Evolutionary conservation across 2,329 filamentous ascomycete species (phyloP), one percentile per base, ranked within the genome.

Genomic region (Aschersonia sp.): DNA sequence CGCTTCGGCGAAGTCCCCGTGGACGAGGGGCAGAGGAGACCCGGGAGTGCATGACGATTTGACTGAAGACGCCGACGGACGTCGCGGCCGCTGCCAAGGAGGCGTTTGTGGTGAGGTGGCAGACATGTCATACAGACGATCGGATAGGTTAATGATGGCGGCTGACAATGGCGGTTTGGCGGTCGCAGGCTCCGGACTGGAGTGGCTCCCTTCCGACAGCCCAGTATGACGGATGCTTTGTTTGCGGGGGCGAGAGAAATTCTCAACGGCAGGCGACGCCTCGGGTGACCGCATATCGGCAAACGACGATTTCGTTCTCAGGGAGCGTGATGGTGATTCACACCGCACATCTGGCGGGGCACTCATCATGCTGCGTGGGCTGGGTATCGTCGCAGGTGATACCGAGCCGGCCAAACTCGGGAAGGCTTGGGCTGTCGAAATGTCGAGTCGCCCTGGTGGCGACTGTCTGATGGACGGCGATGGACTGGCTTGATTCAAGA

Each of bases 231-330:
- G 67, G 50, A 74, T 66, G 57, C 75, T 78, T 40, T 67, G 63
- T 51, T 75, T 76, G 49, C 76, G 67, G 41, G 76, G 76, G 40
- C 76, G 68, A n/a, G 76, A 79, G 58, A 79, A 79, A 59, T 79
- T 79, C 55, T 72, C 71, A 43, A 76, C 65, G 43, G 59, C 56
- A n/a, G 50, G 29, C 53, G 64, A 61, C 46, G 56, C 59, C 44
- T 66, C 63, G 45, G 61, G 56, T 60, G 55, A 52, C 42, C 67
- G 59, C 49, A 63, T 52, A 48, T 66, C 62, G 43, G 56, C 48
- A 39, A 58, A 53, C 41, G 62, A 63, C 43, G 60, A 58, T 48
- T 64, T 61, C 35, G 58, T 52, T 43, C 50, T 57, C 46, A 64
- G 47, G 8, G 56, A 52, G 43, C 57, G 57, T 48, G 54, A 58